A percentile compares a stretch with the other conserved stretches of the same genome.
Conservation (phyloP, 1,284 basidiomycete species). For the Pascua sp. region DNA sequence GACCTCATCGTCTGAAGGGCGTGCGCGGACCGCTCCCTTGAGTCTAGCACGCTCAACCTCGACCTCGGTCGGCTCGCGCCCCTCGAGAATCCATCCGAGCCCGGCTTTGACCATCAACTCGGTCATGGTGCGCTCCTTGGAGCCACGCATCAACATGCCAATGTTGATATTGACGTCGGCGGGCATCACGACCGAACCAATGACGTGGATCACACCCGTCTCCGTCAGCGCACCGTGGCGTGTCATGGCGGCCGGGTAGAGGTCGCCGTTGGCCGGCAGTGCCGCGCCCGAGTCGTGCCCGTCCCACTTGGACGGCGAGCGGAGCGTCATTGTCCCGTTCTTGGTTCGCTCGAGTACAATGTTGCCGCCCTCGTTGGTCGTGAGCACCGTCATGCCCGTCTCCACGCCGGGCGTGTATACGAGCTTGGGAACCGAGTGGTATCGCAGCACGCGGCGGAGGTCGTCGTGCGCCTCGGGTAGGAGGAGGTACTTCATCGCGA, state of each 20-base stretch:
- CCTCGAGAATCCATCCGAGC: conserved; percentile 84
- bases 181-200: conserved; percentile 80
- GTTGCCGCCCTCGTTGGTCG: conserved; percentile 49
- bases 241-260: conserved; percentile 36
- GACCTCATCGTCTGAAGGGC: not conserved
- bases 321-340: conserved; percentile 27
- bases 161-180: conserved; percentile 80
- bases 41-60: conserved; percentile 45
- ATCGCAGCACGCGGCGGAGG: conserved; percentile 74
- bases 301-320: conserved; percentile 37
- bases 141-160: conserved; percentile 83
- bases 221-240: conserved; percentile 62
- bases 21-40: conserved; percentile 27
- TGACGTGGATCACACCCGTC: conserved; percentile 87
- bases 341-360: conserved; percentile 37
- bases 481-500: conserved; percentile 84
- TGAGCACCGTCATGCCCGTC: conserved; percentile 34
- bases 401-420: conserved; percentile 61
- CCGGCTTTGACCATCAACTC: conserved; percentile 77
- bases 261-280: conserved; percentile 43
- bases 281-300: conserved; percentile 50
- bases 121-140: conserved; percentile 80
- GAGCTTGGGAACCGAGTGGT: conserved; percentile 75
- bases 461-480: conserved; percentile 66
- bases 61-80: conserved; percentile 65